phyloP scores from a whole-genome alignment of 1,284 basidiomycete genomes.

The Stygiomarasmius scandens region DNA sequence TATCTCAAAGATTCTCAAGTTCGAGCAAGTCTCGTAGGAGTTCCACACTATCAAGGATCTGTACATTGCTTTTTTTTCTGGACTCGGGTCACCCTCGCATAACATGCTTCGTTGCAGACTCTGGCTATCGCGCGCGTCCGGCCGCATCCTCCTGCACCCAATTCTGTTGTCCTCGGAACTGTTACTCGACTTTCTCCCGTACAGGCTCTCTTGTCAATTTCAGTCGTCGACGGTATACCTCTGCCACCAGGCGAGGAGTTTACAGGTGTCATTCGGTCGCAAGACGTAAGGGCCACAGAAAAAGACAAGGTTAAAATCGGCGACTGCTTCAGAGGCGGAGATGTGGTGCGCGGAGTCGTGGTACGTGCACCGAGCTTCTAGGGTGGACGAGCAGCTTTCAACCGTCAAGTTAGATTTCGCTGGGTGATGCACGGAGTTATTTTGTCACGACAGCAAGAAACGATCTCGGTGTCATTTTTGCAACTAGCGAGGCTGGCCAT shows the following conservation, averaged over 20 bases:
- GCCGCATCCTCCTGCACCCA: constrained; percentile 70
- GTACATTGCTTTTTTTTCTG: constrained; percentile 50
- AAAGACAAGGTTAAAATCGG: constrained; percentile 92
- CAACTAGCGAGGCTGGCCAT: constrained; percentile 78
- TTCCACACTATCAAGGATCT: constrained; percentile 63
- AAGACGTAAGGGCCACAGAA: constrained; percentile 92
- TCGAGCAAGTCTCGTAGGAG: constrained; percentile 76
- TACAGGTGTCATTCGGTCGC: constrained; percentile 86
- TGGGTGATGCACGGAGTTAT: constrained; percentile 93
- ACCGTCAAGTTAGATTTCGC: constrained; percentile 66
- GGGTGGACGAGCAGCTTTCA: neutral
- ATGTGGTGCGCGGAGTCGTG: constrained; percentile 91
- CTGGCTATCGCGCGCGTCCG: constrained; percentile 61
- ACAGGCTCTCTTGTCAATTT: constrained; percentile 87
- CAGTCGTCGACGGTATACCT: constrained; percentile 89
- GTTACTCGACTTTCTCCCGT: constrained; percentile 86
- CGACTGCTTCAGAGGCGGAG: constrained; percentile 95
- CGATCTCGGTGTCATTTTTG: constrained; percentile 90
- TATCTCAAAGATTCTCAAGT: constrained; percentile 69
- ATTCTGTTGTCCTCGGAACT: constrained; percentile 76
- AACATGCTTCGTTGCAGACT: constrained; percentile 45
- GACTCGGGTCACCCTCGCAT: constrained; percentile 22
- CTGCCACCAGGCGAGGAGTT: constrained; percentile 92
- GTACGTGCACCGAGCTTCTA: constrained; percentile 53
- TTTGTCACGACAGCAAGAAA: constrained; percentile 95